Conservation (phyloP, 2,329 filamentous ascomycete species). For the Ophiostoma himal-ulmi region DNA sequence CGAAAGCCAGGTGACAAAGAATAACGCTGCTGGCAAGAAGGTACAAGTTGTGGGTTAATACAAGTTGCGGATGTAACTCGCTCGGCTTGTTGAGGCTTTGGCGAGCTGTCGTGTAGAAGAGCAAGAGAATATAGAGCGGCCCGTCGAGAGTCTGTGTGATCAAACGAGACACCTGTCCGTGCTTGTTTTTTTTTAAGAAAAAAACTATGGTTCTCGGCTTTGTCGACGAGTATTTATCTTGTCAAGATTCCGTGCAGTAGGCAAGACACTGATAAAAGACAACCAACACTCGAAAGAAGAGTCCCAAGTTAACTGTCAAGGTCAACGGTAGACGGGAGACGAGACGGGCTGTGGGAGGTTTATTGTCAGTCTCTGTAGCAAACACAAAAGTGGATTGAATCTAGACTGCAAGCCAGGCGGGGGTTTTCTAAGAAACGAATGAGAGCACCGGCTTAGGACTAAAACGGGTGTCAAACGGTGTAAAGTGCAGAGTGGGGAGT, state of each 20-base stretch:
- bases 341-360: slow-evolving; percentile 17
- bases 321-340: background rate
- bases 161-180: background rate
- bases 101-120: background rate
- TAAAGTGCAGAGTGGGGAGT: background rate
- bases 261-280: background rate
- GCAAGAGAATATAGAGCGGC: background rate
- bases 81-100: slow-evolving; percentile 1
- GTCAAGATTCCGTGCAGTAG: background rate
- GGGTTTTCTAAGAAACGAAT: background rate
- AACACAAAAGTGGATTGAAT: slow-evolving; percentile 18
- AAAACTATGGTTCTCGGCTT: too few species aligned
- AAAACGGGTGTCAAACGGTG: slow-evolving; percentile 16
- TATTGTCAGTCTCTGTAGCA: slow-evolving; percentile 22
- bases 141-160: background rate
- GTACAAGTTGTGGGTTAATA: background rate
- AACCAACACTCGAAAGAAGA: background rate
- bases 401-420: slow-evolving; percentile 18
- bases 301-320: background rate
- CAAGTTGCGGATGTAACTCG: slow-evolving; percentile 4
- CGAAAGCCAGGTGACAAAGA: background rate
- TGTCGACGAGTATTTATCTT: background rate
- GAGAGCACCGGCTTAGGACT: background rate
- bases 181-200: background rate
- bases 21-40: slow-evolving; percentile 14